These are phyloP conservation scores for Dactylellina leptospora DNA, from an alignment of 2,329 filamentous ascomycete species.

Conservation along the genomic window DNA sequence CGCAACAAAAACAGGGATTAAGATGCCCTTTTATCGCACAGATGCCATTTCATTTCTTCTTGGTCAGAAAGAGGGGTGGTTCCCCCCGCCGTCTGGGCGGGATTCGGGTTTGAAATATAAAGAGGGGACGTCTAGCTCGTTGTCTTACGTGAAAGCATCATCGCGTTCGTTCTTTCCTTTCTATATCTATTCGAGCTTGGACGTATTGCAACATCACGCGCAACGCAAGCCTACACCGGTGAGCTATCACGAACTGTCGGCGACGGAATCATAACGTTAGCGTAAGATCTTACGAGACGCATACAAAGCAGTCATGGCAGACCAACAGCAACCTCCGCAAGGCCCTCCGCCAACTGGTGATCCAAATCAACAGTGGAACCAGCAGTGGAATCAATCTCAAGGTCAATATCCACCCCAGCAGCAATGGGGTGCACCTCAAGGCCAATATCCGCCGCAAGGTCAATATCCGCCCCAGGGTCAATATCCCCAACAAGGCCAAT, in stretches of 20 bases:
- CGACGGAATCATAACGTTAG: no score
- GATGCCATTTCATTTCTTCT: not conserved
- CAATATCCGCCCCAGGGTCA: not conserved
- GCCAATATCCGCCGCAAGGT: conserved; percentile 1
- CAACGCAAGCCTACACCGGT: no score
- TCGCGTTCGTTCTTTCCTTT: not conserved
- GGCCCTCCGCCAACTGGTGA: conserved; percentile 17
- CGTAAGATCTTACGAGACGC: not conserved
- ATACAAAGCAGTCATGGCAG: conserved; percentile 4
- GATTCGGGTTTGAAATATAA: conserved; percentile 6
- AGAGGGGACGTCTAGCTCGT: not conserved
- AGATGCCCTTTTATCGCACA: conserved; percentile 9
- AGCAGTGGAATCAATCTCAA: conserved; percentile 25
- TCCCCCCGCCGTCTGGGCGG: not conserved
- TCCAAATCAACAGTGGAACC: conserved; percentile 18
- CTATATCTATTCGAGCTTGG: not conserved
- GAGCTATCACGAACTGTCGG: no score
- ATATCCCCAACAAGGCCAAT: conserved; percentile 3
- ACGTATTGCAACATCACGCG: conserved; percentile 1
- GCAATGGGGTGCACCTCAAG: conserved; percentile 18
- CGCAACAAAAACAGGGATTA: conserved; percentile 19
- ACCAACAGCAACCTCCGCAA: conserved; percentile 15
- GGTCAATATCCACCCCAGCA: conserved; percentile 21
- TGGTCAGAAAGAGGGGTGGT: conserved; percentile 8
- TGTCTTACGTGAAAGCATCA: not conserved